phyloP scores from a whole-genome alignment of 495 filamentous ascomycete genomes.

The Letharia lupina region DNA sequence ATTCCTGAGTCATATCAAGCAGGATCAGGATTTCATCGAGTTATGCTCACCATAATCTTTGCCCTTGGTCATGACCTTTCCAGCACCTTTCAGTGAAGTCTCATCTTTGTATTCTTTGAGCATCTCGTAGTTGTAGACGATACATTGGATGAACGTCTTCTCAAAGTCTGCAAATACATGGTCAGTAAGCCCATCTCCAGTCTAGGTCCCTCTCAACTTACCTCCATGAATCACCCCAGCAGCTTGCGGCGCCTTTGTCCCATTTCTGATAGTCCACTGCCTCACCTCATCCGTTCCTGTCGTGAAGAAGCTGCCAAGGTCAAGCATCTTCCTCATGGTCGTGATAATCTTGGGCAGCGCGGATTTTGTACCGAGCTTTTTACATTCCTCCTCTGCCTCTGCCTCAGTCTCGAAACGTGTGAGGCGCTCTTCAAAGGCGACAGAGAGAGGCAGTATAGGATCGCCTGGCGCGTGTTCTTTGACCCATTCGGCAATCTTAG shows the following conservation, averaged over 20 bases:
- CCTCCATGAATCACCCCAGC: constrained; percentile 92
- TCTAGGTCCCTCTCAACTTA: constrained; percentile 8
- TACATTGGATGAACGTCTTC: constrained; percentile 97
- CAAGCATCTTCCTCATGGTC: constrained; percentile 88
- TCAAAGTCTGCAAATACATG: constrained; percentile 62
- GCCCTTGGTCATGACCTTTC: constrained; percentile 97
- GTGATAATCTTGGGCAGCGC: constrained; percentile 86
- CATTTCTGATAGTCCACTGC: constrained; percentile 96
- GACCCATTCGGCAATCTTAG: constrained; percentile 88
- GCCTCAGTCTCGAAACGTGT: constrained; percentile 66
- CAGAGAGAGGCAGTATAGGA: constrained; percentile 85
- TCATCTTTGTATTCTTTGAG: constrained; percentile 68
- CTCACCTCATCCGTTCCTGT: constrained; percentile 93
- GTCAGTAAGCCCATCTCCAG: not conserved
- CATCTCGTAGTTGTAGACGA: constrained; percentile 70
- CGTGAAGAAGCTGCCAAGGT: constrained; percentile 93
- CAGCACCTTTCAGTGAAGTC: constrained; percentile 76
- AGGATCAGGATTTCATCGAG: not conserved
- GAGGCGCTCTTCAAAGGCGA: constrained; percentile 86
- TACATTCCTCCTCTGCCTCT: constrained; percentile 81
- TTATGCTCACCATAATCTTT: constrained; percentile 87
- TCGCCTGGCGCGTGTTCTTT: constrained; percentile 81
- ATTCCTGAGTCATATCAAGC: constrained; percentile 32
- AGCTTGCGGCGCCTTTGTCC: constrained; percentile 92
- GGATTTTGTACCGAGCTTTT: constrained; percentile 77